Percentiles rank a stretch among this genome's conserved stretches.
Conservation (phyloP, 2,329 filamentous ascomycete species). For the Rhinocladiella similis region DNA sequence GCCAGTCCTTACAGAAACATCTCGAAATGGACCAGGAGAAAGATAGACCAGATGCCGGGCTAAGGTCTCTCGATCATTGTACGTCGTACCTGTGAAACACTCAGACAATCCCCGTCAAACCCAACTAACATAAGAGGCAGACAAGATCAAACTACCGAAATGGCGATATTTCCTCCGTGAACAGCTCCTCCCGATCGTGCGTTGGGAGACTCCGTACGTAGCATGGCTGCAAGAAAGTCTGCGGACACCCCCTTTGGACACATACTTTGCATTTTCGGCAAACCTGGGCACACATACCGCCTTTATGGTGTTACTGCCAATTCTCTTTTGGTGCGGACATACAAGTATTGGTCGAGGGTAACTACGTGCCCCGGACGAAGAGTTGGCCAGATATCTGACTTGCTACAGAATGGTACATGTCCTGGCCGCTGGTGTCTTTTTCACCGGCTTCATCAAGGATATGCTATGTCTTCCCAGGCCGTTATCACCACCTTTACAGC, state of each 20-base stretch:
- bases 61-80: slow-evolving; percentile 79
- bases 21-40: slow-evolving; percentile 40
- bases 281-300: slow-evolving; percentile 98
- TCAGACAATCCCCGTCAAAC: neutral
- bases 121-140: slow-evolving; percentile 47
- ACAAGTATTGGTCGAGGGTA: slow-evolving; percentile 83
- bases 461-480: slow-evolving; percentile 88
- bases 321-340: slow-evolving; percentile 96
- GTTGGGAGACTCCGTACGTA: slow-evolving; percentile 94
- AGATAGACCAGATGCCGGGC: slow-evolving; percentile 60
- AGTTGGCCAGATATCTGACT: slow-evolving; percentile 11
- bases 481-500: slow-evolving; percentile 83
- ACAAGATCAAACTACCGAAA: slow-evolving; percentile 76
- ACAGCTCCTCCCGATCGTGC: slow-evolving; percentile 77
- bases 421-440: slow-evolving; percentile 75
- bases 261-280: slow-evolving; percentile 94
- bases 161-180: slow-evolving; percentile 90
- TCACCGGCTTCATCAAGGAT: slow-evolving; percentile 93
- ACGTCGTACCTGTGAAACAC: slow-evolving; percentile 23
- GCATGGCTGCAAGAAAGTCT: slow-evolving; percentile 79
- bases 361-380: slow-evolving; percentile 36
- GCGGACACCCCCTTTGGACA: slow-evolving; percentile 82
- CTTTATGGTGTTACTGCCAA: slow-evolving; percentile 93
- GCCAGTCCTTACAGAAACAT: neutral
- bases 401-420: slow-evolving; percentile 61